Percentiles rank a stretch among this genome's conserved stretches.
Evolutionary conservation across 2,329 filamentous ascomycete genomes (phyloP).

Genomic region (Aurifilum marmelostoma): DNA sequence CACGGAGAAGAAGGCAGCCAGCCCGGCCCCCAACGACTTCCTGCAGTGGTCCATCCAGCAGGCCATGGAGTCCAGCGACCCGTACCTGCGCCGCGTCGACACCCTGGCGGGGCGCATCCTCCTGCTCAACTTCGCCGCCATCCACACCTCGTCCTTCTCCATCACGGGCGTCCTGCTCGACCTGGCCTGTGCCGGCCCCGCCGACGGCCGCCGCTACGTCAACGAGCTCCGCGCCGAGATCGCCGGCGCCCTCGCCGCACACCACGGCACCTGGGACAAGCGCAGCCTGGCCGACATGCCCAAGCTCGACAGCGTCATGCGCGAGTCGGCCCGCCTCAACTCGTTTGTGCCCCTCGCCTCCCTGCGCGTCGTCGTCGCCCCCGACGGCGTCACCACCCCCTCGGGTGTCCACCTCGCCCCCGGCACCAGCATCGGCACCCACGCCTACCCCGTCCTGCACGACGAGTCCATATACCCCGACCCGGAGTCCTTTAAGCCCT

Average conservation of each 20-base stretch:
- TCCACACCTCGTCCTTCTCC: conserved; percentile 45
- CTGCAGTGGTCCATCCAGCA: conserved; percentile 28
- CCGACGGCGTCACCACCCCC: conserved; percentile 39
- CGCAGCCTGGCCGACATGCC: conserved; percentile 41
- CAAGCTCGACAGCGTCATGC: conserved; percentile 46
- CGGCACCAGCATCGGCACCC: conserved; percentile 43
- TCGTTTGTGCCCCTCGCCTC: conserved; percentile 43
- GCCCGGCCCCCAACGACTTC: conserved; percentile 30
- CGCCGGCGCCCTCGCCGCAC: conserved; percentile 30
- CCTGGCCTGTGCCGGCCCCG: conserved; percentile 36
- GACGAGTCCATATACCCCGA: conserved; percentile 40
- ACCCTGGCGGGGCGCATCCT: conserved; percentile 26
- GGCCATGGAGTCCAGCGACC: conserved; percentile 22
- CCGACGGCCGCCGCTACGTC: conserved; percentile 32
- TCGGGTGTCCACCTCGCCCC: conserved; percentile 39
- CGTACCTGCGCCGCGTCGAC: conserved; percentile 10
- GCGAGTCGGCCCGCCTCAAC: conserved; percentile 47
- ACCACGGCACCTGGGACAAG: conserved; percentile 39
- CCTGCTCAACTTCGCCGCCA: conserved; percentile 39
- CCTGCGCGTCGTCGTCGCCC: conserved; percentile 42
- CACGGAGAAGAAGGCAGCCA: conserved; percentile 21
- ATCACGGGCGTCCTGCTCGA: conserved; percentile 44
- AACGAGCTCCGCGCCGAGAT: conserved; percentile 42
- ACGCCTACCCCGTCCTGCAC: conserved; percentile 40
- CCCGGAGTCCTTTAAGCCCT: conserved; percentile 41